Evolutionary conservation across 2,329 filamentous ascomycete genomes (phyloP).

Genomic region (Lithohypha guttulata): DNA sequence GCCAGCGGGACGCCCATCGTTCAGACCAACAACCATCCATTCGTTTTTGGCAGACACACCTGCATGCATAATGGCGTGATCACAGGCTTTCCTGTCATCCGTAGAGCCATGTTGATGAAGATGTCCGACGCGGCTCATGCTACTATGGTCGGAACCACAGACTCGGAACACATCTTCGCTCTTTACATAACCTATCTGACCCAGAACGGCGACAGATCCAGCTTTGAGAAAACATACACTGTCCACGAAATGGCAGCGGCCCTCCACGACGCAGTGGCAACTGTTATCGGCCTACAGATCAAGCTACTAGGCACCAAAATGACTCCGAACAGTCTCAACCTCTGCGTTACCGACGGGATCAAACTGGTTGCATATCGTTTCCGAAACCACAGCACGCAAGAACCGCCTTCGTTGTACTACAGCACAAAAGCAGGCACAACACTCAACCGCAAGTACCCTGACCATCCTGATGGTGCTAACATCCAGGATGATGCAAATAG

Average conservation of each 20-base stretch:
- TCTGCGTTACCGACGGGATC: slow-evolving; percentile 41
- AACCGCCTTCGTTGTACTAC: slow-evolving; percentile 44
- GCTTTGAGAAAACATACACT: slow-evolving; percentile 36
- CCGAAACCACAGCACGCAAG: slow-evolving; percentile 41
- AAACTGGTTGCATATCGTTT: slow-evolving; percentile 42
- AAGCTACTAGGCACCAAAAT: slow-evolving; percentile 26
- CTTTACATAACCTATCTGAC: slow-evolving; percentile 26
- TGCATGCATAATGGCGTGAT: slow-evolving; percentile 49
- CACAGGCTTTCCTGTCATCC: slow-evolving; percentile 37
- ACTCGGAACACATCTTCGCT: slow-evolving; percentile 43
- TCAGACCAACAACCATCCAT: slow-evolving; percentile 45
- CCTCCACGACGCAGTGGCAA: slow-evolving; percentile 33
- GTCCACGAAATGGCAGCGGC: slow-evolving; percentile 35
- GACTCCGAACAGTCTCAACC: slow-evolving; percentile 41
- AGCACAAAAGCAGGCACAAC: slow-evolving; percentile 41
- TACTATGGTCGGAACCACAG: slow-evolving; percentile 41
- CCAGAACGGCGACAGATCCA: slow-evolving; percentile 20
- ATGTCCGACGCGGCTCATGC: slow-evolving; percentile 39
- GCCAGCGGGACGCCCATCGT: slow-evolving; percentile 39
- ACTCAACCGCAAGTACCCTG: slow-evolving; percentile 43
- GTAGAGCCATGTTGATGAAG: slow-evolving; percentile 35
- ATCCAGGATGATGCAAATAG: slow-evolving; percentile 24
- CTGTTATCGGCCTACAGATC: slow-evolving; percentile 37
- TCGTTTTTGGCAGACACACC: slow-evolving; percentile 43
- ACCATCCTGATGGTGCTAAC: slow-evolving; percentile 30